A percentile compares a stretch with the other conserved stretches of the same genome.
phyloP scores from a whole-genome alignment of 805 yeast genomes.

The Clavispora phyllophila region DNA sequence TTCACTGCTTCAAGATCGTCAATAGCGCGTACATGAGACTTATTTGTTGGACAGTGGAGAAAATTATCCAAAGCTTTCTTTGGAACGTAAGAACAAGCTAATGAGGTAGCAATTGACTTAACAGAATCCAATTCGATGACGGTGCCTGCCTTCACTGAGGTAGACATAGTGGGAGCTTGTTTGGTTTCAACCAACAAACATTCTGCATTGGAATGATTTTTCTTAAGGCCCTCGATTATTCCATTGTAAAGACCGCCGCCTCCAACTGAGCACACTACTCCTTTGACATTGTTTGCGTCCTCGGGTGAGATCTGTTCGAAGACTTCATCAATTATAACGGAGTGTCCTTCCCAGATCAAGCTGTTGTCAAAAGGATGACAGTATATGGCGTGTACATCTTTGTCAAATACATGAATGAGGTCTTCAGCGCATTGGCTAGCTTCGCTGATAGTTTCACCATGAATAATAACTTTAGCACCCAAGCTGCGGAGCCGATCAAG shows the following conservation, averaged over 20 bases:
- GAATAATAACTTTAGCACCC: conserved; percentile 48
- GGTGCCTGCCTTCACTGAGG: conserved; percentile 43
- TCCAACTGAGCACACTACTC: conserved; percentile 50
- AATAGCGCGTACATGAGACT: conserved; percentile 21
- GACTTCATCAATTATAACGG: conserved; percentile 34
- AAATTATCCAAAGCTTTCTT: conserved; percentile 41
- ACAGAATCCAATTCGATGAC: conserved; percentile 42
- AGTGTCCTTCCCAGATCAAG: conserved; percentile 52
- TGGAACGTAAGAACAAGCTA: conserved; percentile 60
- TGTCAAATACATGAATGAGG: conserved; percentile 16
- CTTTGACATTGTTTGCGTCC: conserved; percentile 28
- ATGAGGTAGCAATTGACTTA: conserved; percentile 55
- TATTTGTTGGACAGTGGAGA: conserved; percentile 7
- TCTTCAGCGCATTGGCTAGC: conserved; percentile 43
- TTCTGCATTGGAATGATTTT: conserved; percentile 19
- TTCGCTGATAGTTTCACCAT: conserved; percentile 45
- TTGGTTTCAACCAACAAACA: conserved; percentile 50
- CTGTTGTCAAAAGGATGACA: conserved; percentile 54
- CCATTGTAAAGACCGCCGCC: conserved; percentile 59
- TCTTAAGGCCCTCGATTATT: conserved; percentile 38
- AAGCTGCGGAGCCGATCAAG: conserved; percentile 38
- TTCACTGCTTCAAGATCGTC: conserved; percentile 53
- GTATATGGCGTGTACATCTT: conserved; percentile 31
- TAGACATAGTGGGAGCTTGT: conserved; percentile 57
- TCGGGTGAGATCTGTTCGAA: conserved; percentile 21